phyloP scores from a whole-genome alignment of 139 green algal genomes.

The Micractinium conductrix region DNA sequence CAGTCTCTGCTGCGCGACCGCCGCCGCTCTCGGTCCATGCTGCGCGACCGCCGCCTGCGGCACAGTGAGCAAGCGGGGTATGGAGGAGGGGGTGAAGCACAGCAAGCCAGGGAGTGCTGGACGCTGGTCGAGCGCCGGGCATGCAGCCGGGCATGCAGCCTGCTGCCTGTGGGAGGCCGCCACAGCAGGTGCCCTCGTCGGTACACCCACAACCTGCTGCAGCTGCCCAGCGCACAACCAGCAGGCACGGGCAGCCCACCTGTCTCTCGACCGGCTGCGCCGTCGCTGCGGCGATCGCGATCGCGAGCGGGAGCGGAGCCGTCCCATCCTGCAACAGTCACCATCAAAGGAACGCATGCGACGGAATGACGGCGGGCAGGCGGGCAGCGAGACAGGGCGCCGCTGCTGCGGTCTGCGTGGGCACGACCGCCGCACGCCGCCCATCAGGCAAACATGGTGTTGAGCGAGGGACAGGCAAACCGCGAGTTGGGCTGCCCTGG shows the following conservation, averaged over 20 bases:
- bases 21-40: constrained; percentile 1
- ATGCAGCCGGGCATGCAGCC: not conserved
- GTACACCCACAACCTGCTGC: not conserved
- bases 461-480: not conserved
- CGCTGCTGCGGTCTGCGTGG: too few relatives aligned
- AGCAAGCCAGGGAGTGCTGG: too few relatives aligned
- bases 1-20: constrained; percentile 14
- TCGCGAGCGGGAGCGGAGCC: constrained; percentile 1
- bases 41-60: constrained; percentile 1
- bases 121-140: too few relatives aligned
- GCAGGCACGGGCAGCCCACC: not conserved
- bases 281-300: constrained; percentile 14
- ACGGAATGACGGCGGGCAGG: too few relatives aligned
- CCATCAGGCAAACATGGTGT: not conserved
- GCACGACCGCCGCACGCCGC: not conserved
- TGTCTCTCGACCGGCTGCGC: constrained; percentile 12
- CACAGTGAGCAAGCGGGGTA: not conserved
- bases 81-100: not conserved
- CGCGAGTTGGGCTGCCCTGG: too few relatives aligned
- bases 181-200: not conserved
- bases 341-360: too few relatives aligned
- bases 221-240: not conserved
- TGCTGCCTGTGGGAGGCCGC: too few relatives aligned
- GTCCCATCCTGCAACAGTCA: not conserved
- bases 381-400: too few relatives aligned